These are phyloP conservation scores for Candida tropicalis DNA, from an alignment of 1,139 yeast genomes.

Conservation along the genomic window DNA sequence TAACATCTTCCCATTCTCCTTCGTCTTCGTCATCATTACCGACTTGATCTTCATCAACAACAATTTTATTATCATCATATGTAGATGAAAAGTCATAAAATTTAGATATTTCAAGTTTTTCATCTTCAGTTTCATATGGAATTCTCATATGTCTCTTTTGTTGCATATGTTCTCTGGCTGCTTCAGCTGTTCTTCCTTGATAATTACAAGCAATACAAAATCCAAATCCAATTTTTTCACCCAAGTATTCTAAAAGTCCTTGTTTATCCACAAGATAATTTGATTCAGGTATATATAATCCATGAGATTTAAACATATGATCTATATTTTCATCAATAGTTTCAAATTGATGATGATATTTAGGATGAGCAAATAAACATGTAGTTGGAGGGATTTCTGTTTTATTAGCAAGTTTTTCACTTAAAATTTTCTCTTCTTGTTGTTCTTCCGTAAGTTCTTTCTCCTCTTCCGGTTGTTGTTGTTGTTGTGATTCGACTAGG, in stretches of 20 bases:
- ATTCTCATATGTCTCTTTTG: constrained; percentile 85
- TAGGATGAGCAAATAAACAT: constrained; percentile 76
- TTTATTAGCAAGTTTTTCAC: constrained; percentile 58
- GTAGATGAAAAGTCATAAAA: constrained; percentile 85
- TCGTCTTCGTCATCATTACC: constrained; percentile 14
- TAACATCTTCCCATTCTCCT: constrained; percentile 19
- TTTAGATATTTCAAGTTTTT: constrained; percentile 75
- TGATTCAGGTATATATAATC: constrained; percentile 84
- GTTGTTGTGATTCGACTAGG: constrained; percentile 12
- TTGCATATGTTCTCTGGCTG: constrained; percentile 88
- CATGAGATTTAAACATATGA: constrained; percentile 80
- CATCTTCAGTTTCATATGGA: constrained; percentile 85
- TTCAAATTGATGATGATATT: constrained; percentile 37
- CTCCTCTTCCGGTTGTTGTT: constrained; percentile 10
- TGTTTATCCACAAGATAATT: constrained; percentile 65
- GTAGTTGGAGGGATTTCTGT: constrained; percentile 73
- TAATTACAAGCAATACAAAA: constrained; percentile 82
- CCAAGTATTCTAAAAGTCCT: constrained; percentile 75
- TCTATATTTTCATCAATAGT: constrained; percentile 62
- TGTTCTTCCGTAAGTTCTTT: constrained; percentile 41
- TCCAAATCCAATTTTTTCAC: constrained; percentile 84
- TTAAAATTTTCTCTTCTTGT: constrained; percentile 52
- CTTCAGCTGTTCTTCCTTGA: constrained; percentile 81
- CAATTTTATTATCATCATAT: constrained; percentile 39
- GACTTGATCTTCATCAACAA: constrained; percentile 19